Evolutionary conservation across 1,284 basidiomycete species (phyloP).

Genomic region (Tranzscheliella williamsii): DNA sequence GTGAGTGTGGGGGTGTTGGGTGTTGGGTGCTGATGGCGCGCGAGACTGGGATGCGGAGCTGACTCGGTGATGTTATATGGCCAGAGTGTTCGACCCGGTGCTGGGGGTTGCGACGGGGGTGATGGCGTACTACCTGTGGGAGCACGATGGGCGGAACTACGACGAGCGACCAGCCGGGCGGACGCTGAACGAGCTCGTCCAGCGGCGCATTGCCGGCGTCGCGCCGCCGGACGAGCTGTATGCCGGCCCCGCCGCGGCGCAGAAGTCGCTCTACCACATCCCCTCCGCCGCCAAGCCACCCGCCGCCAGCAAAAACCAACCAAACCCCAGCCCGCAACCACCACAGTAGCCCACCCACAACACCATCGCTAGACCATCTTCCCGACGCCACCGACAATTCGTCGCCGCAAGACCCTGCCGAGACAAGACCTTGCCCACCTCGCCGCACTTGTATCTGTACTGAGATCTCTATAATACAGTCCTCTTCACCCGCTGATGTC

Average conservation of each 20-base stretch:
- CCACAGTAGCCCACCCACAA: too few species aligned
- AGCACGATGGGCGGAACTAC: slow-evolving; percentile 51
- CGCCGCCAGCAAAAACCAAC: slow-evolving; percentile 4
- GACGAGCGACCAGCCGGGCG: slow-evolving; percentile 42
- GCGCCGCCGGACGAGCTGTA: slow-evolving; percentile 14
- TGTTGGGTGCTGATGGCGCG: too few species aligned
- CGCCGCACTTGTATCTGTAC: too few species aligned
- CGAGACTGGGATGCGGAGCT: background rate
- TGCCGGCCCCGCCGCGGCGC: slow-evolving; percentile 15
- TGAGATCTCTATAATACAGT: too few species aligned
- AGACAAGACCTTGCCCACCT: too few species aligned
- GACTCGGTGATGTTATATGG: background rate
- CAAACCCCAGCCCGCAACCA: too few species aligned
- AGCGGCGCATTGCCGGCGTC: slow-evolving; percentile 20
- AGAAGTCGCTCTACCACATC: slow-evolving; percentile 26
- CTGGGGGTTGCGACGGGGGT: slow-evolving; percentile 53
- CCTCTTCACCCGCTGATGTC: too few species aligned
- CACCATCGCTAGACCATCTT: too few species aligned
- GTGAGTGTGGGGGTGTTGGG: too few species aligned
- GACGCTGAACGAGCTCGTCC: slow-evolving; percentile 38
- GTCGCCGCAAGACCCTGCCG: too few species aligned
- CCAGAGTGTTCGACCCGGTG: slow-evolving; percentile 46
- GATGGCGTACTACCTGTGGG: slow-evolving; percentile 56
- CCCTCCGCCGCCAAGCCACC: slow-evolving; percentile 14
- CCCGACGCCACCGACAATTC: too few species aligned